Evolutionary conservation across 2,329 filamentous ascomycete genomes (phyloP), one percentile per base, ranked within the genome.

Genomic region (Blastomyces emzantsi): DNA sequence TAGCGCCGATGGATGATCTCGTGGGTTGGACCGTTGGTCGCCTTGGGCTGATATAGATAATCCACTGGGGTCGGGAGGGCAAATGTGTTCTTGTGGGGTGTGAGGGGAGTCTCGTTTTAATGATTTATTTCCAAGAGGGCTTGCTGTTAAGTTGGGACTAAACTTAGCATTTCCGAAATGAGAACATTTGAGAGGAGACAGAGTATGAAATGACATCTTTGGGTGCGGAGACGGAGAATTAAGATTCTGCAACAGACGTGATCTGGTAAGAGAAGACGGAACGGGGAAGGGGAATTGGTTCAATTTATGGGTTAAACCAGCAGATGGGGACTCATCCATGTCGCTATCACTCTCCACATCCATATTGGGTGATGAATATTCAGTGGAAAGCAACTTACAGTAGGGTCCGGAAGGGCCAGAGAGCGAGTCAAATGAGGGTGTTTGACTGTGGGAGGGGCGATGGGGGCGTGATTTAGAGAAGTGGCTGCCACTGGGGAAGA

Each of bases 21-120:
- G 70, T 54, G 77, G 74, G 39, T 69, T 72, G 3, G 70, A 66
- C 19, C 75, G 74, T 62, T 75, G 76, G 45, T 80, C 79, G 65
- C 75, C 77, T 22, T 81, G 79, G 63, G 85, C 87, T 3, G 90
- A 94, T 65, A 96, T 93, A 0, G 91, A 92, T 22, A 96, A 79
- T 49, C 86, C 85, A 75, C 90, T 95, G 0, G 91, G 87, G 73
- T 97, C 92, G 7, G 88, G 87, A 33, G 90, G 88, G 33, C 87
- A 81, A 70, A 90, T 83, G 62, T 82, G 83, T 65, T 94, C 91
- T 59, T 85, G 85, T 0, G 93, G 93, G 0, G 93, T 97, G 64
- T 85, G 89, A 22, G 92, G 90, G 11, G 89, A 85, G 22, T 76
- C 70, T 74, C 79, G 72, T 72, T 78, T 71, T 73, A 85, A 75